These are phyloP conservation scores for Epicoccum sorghinum DNA, from an alignment of 2,329 filamentous ascomycete species.

Conservation along the genomic window DNA sequence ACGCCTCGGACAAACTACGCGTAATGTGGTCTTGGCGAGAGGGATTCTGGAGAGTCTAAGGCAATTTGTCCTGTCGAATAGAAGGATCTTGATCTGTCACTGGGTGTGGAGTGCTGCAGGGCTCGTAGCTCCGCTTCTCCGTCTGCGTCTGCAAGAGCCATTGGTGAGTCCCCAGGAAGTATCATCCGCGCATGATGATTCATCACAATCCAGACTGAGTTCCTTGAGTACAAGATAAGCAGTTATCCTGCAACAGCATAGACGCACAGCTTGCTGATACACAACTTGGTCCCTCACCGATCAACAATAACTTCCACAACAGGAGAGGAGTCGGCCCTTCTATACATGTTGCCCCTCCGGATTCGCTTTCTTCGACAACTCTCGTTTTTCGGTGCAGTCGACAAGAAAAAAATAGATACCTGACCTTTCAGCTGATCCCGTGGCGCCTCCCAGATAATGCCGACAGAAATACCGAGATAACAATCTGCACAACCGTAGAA, in stretches of 20 bases:
- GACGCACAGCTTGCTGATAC: conserved; percentile 1
- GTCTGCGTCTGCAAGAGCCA: not conserved
- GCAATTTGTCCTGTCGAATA: not conserved
- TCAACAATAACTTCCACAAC: conserved; percentile 2
- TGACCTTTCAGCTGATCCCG: not conserved
- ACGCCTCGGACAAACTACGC: not conserved
- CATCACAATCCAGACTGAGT: conserved; percentile 7
- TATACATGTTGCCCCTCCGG: not conserved
- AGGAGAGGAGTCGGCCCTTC: conserved; percentile 6
- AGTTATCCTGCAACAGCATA: conserved; percentile 3
- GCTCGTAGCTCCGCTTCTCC: not conserved
- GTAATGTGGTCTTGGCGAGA: not conserved
- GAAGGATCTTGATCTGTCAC: not conserved
- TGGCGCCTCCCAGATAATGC: too few relatives aligned
- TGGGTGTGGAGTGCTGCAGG: not conserved
- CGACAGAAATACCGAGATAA: too few relatives aligned
- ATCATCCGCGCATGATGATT: conserved; percentile 5
- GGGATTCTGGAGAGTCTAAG: not conserved
- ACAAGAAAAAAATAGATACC: not conserved
- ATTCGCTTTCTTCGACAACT: too few relatives aligned
- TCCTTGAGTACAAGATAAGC: conserved; percentile 2
- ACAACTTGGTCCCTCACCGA: not conserved
- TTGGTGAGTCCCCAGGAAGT: too few relatives aligned
- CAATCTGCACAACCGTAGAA: too few relatives aligned
- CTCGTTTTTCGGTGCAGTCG: too few relatives aligned